Base-by-base conservation (phyloP, 257 asterid genomes). In the Penstemon eatonii region DNA sequence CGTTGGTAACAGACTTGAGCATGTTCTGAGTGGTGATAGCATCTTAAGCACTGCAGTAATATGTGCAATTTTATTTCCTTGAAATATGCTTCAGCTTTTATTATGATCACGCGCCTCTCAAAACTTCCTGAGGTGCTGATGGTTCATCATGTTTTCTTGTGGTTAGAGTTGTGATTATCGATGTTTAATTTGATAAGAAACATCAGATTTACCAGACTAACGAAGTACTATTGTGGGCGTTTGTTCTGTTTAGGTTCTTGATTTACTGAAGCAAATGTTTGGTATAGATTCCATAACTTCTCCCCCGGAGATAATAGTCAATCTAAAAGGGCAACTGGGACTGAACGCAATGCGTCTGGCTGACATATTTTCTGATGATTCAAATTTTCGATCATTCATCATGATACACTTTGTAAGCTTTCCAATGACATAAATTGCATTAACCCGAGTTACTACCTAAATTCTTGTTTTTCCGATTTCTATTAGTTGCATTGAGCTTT, bases 281-380 rank as follows among this genome's bases (percentile, higher is more conserved):
- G 81, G 89, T 66, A 75, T 81, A 70, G 82, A 79, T 76, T 63
- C 84, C 71, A 78, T 73, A 47, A 55, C 68, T 65, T 81, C 75
- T 56, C 77, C 83, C 64, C 63, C 88, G 73, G 82, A 79, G 75
- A 83, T 74, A 59, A 69, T 25, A 25, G 33, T 61, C 63, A 83
- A 86, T 76, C 96, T 92, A 39, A 89, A 76, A 68, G 99, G 96
- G 67, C 99, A 82, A 70, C 76, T 91, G 81, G 98, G 91, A 82
- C 91, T 94, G 66, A 94, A 86, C 76, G 96, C 96, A 45, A 82
- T 94, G 99, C 97, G 95, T 53, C 87, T 94, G 73, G 84, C 91
- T 38, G 99, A 94, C 65, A 84, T 94, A 72, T 86, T 94, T 78
- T 91, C 99, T 36, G 99, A 94, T 66, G 99, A 94, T 84, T 91